Evolutionary conservation across 2,329 filamentous ascomycete species (phyloP).

Genomic region (Amesomyces nigricolor): DNA sequence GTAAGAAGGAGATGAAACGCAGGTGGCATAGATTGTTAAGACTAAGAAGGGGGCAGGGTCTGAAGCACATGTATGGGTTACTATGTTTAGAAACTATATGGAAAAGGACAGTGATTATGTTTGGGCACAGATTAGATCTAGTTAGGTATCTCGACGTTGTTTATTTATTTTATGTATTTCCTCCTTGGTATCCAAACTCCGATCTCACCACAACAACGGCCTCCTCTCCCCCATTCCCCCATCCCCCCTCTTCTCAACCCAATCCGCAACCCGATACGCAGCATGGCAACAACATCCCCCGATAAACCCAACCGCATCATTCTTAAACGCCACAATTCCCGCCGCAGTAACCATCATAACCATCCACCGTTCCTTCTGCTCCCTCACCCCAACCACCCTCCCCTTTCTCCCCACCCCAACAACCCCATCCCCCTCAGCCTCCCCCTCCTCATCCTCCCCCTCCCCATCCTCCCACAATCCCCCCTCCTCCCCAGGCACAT

Average conservation of each 20-base stretch:
- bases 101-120: too few relatives aligned
- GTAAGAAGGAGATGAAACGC: not conserved
- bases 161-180: too few relatives aligned
- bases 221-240: not conserved
- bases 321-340: constrained; percentile 76
- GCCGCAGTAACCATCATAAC: constrained; percentile 88
- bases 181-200: not conserved
- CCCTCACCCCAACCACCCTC: constrained; percentile 38
- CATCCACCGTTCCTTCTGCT: constrained; percentile 71
- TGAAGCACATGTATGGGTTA: too few relatives aligned
- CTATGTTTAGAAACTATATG: too few relatives aligned
- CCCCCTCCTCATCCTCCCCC: constrained; percentile 33
- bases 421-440: constrained; percentile 18
- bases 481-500: constrained; percentile 52
- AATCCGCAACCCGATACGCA: constrained; percentile 49
- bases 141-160: too few relatives aligned
- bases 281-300: constrained; percentile 76
- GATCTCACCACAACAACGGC: constrained; percentile 3
- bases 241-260: constrained; percentile 30
- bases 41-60: too few relatives aligned
- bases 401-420: constrained; percentile 29
- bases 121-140: not conserved
- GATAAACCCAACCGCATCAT: constrained; percentile 81
- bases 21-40: not conserved
- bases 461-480: constrained; percentile 53